Percentiles rank a stretch among this genome's conserved stretches.
Evolutionary conservation across 371 early-diverging fungal species (phyloP).

Genomic region (Zychaea mexicana): DNA sequence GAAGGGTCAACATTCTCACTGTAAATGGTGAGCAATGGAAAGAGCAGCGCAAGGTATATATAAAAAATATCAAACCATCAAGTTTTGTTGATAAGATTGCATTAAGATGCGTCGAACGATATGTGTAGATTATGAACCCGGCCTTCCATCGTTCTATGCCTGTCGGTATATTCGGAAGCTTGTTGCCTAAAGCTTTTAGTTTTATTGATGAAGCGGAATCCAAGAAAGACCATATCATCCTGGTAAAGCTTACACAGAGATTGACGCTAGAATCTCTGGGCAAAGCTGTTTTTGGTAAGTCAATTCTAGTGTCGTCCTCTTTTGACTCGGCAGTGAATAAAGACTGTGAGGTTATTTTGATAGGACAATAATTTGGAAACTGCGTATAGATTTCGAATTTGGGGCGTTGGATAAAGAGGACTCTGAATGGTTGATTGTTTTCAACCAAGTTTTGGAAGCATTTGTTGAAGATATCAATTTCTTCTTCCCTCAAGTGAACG

Average conservation of each 20-base stretch:
- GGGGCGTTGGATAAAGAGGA: constrained; percentile 22
- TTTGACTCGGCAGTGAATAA: no score
- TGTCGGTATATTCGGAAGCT: constrained; percentile 24
- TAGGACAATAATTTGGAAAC: not conserved
- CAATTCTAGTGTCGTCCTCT: not conserved
- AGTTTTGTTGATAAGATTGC: not conserved
- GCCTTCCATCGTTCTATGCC: constrained; percentile 40
- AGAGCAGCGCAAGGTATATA: constrained; percentile 31
- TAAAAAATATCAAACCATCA: not conserved
- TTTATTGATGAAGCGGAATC: constrained; percentile 20
- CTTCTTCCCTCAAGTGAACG: constrained; percentile 3
- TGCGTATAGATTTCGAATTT: constrained; percentile 31
- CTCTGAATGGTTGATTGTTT: constrained; percentile 30
- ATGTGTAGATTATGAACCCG: constrained; percentile 29
- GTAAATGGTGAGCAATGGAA: constrained; percentile 41
- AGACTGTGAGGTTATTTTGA: no score
- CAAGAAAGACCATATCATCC: constrained; percentile 13
- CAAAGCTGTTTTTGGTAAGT: constrained; percentile 34
- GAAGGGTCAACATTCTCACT: constrained; percentile 27
- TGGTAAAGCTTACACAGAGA: constrained; percentile 18
- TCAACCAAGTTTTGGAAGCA: constrained; percentile 12
- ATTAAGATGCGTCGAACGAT: not conserved
- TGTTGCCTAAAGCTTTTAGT: constrained; percentile 17
- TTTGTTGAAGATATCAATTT: constrained; percentile 13
- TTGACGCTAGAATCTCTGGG: constrained; percentile 42